phyloP scores from a whole-genome alignment of 352 stramenopile genomes.

The Phytophthora palmivora region DNA sequence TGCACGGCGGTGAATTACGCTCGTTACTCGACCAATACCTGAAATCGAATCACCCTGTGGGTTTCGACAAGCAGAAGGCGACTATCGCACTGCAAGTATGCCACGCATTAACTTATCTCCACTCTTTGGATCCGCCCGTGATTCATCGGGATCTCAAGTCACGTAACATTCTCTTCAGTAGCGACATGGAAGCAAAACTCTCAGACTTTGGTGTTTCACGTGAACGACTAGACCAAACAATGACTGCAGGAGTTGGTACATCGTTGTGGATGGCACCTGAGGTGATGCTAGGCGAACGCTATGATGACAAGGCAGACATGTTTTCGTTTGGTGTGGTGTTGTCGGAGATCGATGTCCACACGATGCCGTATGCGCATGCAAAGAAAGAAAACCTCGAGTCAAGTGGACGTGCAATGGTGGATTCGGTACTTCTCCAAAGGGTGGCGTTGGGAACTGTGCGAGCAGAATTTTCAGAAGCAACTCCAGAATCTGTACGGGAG shows the following conservation, averaged over 20 bases:
- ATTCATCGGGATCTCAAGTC: slow-evolving; percentile 45
- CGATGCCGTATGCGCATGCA: slow-evolving; percentile 56
- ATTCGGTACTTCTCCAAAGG: slow-evolving; percentile 29
- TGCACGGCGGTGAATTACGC: slow-evolving; percentile 44
- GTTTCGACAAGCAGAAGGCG: slow-evolving; percentile 44
- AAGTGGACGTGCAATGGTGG: slow-evolving; percentile 26
- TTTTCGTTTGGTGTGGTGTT: slow-evolving; percentile 44
- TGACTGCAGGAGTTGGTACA: slow-evolving; percentile 40
- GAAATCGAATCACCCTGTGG: slow-evolving; percentile 23
- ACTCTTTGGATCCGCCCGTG: slow-evolving; percentile 28
- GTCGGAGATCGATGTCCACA: slow-evolving; percentile 54
- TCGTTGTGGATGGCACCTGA: slow-evolving; percentile 34
- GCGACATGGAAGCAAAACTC: slow-evolving; percentile 37
- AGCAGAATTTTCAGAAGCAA: slow-evolving; percentile 32
- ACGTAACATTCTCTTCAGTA: slow-evolving; percentile 39
- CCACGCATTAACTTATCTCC: slow-evolving; percentile 31
- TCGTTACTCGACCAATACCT: slow-evolving; percentile 34
- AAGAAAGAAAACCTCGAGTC: slow-evolving; percentile 40
- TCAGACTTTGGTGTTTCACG: slow-evolving; percentile 50
- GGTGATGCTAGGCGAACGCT: slow-evolving; percentile 29
- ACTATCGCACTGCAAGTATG: slow-evolving; percentile 33
- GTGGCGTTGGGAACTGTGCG: slow-evolving; percentile 33
- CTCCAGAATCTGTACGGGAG: slow-evolving; percentile 20
- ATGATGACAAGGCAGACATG: slow-evolving; percentile 35
- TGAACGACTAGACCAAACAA: slow-evolving; percentile 37